Evolutionary conservation across 2,329 filamentous ascomycete genomes (phyloP).

Genomic region (Aspergillus neoniger): DNA sequence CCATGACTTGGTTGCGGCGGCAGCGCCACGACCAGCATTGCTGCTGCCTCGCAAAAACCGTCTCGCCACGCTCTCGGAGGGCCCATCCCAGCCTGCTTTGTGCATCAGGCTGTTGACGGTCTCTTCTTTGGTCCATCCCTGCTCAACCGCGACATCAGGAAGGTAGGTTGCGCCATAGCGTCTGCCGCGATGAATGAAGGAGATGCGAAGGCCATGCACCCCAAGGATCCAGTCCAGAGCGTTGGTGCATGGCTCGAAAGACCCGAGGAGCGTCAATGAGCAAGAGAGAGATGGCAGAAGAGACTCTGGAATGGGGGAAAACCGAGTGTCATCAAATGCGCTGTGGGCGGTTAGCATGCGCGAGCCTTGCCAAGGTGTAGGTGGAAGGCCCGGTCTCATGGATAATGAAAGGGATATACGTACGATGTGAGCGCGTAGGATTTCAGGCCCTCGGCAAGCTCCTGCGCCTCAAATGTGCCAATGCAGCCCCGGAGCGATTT

Average conservation of each 20-base stretch:
- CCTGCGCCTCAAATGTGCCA: conserved; percentile 82
- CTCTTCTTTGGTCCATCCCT: conserved; percentile 94
- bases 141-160: conserved; percentile 86
- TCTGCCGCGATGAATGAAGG: conserved; percentile 71
- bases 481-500: conserved; percentile 88
- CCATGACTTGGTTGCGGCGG: conserved; percentile 57
- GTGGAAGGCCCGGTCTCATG: neutral
- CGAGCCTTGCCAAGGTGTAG: neutral
- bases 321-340: conserved; percentile 65
- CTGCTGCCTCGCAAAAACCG: conserved; percentile 46
- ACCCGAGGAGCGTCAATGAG: conserved; percentile 77
- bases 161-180: conserved; percentile 87
- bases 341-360: conserved; percentile 36
- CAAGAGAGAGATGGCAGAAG: conserved; percentile 53
- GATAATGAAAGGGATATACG: conserved; percentile 27
- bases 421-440: conserved; percentile 81
- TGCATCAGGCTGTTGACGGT: conserved; percentile 85
- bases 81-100: conserved; percentile 87
- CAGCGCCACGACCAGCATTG: conserved; percentile 17
- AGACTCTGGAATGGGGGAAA: conserved; percentile 57
- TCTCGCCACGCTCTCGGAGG: conserved; percentile 40
- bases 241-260: conserved; percentile 75
- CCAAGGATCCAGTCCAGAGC: conserved; percentile 85
- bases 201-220: conserved; percentile 81
- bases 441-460: conserved; percentile 70